These are phyloP conservation scores for Blastobotrys terrestris DNA, from an alignment of 805 yeast species.

Conservation along the genomic window DNA sequence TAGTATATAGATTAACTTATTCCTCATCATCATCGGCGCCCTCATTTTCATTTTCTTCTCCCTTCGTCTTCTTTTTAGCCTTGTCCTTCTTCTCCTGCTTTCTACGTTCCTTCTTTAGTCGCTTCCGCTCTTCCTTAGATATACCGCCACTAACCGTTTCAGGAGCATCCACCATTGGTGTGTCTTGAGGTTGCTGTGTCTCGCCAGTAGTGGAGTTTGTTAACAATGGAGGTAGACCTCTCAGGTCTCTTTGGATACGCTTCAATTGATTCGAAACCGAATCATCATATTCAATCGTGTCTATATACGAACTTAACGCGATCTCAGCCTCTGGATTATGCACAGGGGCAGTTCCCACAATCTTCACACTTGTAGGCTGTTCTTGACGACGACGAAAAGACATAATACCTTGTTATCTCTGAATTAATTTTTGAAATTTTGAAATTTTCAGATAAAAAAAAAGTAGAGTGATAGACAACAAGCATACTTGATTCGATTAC, in stretches of 20 bases:
- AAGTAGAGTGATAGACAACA: background rate
- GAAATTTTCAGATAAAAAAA: background rate
- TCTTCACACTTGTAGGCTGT: constrained; percentile 16
- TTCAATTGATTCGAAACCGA: constrained; percentile 55
- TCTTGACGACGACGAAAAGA: constrained; percentile 1
- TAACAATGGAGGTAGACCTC: constrained; percentile 66
- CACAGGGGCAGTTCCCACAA: constrained; percentile 21
- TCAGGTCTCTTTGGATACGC: constrained; percentile 68
- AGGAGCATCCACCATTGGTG: background rate
- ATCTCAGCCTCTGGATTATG: constrained; percentile 41
- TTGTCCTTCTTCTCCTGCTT: constrained; percentile 20
- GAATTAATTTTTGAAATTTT: background rate
- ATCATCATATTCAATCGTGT: constrained; percentile 16
- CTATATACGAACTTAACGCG: constrained; percentile 40
- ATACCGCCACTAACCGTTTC: background rate
- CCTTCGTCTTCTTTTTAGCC: constrained; percentile 5
- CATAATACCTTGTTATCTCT: background rate
- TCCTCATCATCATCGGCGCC: background rate
- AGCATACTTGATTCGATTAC: background rate
- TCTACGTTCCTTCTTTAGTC: constrained; percentile 22
- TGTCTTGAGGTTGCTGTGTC: constrained; percentile 1
- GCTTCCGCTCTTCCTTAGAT: constrained; percentile 17
- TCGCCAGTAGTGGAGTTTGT: constrained; percentile 4
- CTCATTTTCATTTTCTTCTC: background rate
- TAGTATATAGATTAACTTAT: background rate